phyloP scores from a whole-genome alignment of 202 grass and related monocot genomes.

The Digitaria exilis region DNA sequence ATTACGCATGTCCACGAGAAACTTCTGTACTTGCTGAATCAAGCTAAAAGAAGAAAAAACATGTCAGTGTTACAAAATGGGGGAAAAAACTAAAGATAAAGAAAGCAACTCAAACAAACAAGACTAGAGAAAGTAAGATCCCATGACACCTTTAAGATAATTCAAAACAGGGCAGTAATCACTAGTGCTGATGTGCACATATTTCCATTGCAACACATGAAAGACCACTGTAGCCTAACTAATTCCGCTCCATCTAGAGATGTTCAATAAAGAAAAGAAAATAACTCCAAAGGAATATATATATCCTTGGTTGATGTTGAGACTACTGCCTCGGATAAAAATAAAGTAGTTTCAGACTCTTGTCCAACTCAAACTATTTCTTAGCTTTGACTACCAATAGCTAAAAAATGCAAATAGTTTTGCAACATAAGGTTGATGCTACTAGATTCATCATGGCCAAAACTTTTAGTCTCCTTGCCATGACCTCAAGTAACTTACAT shows the following conservation, averaged over 20 bases:
- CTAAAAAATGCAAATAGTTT: too few species aligned
- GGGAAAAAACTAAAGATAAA: constrained; percentile 10
- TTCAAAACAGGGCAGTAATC: constrained; percentile 1
- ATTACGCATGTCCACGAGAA: constrained; percentile 64
- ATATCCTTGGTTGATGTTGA: background rate
- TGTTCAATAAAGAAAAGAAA: constrained; percentile 8
- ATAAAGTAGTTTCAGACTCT: too few species aligned
- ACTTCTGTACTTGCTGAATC: constrained; percentile 85
- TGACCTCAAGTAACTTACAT: background rate
- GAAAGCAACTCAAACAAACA: constrained; percentile 26
- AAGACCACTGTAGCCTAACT: constrained; percentile 10
- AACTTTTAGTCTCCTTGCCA: too few species aligned
- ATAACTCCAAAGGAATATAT: background rate
- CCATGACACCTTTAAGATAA: background rate
- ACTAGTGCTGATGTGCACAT: constrained; percentile 11
- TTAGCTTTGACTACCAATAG: too few species aligned
- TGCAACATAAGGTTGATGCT: too few species aligned
- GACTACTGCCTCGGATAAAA: too few species aligned
- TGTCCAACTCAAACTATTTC: too few species aligned
- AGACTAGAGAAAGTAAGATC: constrained; percentile 25
- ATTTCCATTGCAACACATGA: constrained; percentile 10
- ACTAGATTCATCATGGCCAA: too few species aligned
- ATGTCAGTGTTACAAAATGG: constrained; percentile 24
- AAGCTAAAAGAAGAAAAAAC: constrained; percentile 64
- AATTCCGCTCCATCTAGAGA: background rate